A percentile compares a stretch with the other conserved stretches of the same genome.
phyloP scores from a whole-genome alignment of 1,284 basidiomycete species.

The Neotropicomus parvogracilis region DNA sequence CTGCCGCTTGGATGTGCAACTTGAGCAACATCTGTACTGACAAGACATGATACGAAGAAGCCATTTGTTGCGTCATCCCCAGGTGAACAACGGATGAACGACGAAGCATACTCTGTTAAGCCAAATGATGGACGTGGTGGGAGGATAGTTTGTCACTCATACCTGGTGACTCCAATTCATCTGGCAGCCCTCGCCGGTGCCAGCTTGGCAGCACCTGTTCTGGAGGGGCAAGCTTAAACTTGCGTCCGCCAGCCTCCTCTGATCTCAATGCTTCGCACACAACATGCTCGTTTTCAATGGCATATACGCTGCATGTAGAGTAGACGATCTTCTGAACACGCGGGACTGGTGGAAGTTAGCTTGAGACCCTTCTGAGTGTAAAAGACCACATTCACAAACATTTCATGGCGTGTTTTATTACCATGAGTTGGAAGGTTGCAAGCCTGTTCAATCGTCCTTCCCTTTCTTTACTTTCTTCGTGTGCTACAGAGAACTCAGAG shows the following conservation, averaged over 20 bases:
- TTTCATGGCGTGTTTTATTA: constrained; percentile 93
- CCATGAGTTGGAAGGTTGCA: constrained; percentile 84
- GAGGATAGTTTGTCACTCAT: constrained; percentile 6
- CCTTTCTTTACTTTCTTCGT: constrained; percentile 47
- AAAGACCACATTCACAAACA: constrained; percentile 51
- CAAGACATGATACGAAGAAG: constrained; percentile 90
- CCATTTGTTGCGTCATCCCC: constrained; percentile 89
- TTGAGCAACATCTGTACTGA: constrained; percentile 32
- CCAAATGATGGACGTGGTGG: constrained; percentile 1
- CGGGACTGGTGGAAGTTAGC: constrained; percentile 41
- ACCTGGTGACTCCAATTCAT: constrained; percentile 56
- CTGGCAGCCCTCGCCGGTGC: constrained; percentile 70
- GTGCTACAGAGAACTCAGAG: constrained; percentile 33
- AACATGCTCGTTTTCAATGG: constrained; percentile 87
- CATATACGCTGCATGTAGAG: constrained; percentile 93
- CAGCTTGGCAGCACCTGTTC: constrained; percentile 71
- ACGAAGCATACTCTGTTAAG: constrained; percentile 54
- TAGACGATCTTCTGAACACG: constrained; percentile 84
- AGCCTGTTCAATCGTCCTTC: constrained; percentile 77
- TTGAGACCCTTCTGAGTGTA: constrained; percentile 8
- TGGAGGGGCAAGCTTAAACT: constrained; percentile 67
- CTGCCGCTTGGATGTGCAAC: neutral
- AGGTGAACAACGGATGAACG: constrained; percentile 80
- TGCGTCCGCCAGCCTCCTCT: constrained; percentile 55
- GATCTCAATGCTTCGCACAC: constrained; percentile 70